Conservation (phyloP, 1,139 yeast genomes). For the Saccharomyces hybrid region DNA sequence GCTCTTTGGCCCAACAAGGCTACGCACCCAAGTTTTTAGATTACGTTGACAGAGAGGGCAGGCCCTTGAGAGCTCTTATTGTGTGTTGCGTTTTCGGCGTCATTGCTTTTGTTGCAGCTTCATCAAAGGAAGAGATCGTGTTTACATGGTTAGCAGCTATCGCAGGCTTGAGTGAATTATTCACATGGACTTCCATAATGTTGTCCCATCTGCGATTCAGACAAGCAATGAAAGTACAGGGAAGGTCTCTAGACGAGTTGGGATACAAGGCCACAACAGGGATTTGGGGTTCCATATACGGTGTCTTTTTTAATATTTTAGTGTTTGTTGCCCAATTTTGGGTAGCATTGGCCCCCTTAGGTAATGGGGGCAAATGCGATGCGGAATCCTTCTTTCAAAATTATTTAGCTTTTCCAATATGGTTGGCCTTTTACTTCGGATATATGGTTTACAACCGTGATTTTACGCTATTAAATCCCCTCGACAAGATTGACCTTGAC, state of each 20-base stretch:
- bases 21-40: conserved; percentile 52
- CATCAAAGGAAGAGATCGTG: conserved; percentile 52
- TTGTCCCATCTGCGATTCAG: conserved; percentile 73
- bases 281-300: conserved; percentile 58
- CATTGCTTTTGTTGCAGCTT: conserved; percentile 46
- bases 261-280: conserved; percentile 67
- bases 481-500: conserved; percentile 50
- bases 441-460: conserved; percentile 51
- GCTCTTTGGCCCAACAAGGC: conserved; percentile 52
- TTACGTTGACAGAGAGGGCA: conserved; percentile 50
- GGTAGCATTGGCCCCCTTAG: conserved; percentile 20
- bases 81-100: conserved; percentile 44
- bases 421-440: conserved; percentile 42
- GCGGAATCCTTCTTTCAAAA: conserved; percentile 49
- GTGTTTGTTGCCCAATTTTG: conserved; percentile 58
- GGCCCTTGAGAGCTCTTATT: conserved; percentile 48
- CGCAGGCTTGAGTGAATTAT: conserved; percentile 75
- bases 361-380: conserved; percentile 26
- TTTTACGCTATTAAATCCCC: conserved; percentile 42
- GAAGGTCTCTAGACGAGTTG: conserved; percentile 57
- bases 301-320: conserved; percentile 52
- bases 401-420: conserved; percentile 53
- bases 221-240: conserved; percentile 57
- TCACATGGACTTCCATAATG: conserved; percentile 79
- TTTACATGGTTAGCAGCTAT: conserved; percentile 78